These are phyloP conservation scores for Cryptosporidium sp. DNA, from an alignment of 169 alveolate genomes.

Conservation along the genomic window DNA sequence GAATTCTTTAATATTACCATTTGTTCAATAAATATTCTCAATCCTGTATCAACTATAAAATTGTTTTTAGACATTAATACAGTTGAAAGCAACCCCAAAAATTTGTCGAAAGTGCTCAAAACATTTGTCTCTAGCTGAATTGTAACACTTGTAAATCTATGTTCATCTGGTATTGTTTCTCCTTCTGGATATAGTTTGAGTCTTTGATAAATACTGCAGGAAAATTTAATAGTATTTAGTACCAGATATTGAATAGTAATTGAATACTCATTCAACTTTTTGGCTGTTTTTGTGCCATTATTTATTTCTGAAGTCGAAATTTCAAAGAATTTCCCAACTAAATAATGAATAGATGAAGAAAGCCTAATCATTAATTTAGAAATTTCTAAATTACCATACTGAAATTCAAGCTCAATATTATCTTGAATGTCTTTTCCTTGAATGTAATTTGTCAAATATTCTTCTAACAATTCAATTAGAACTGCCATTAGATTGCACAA, in stretches of 20 bases:
- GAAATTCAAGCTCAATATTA: background rate
- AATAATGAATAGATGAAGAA: slow-evolving; percentile 44
- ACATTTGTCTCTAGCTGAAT: slow-evolving; percentile 59
- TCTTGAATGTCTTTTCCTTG: slow-evolving; percentile 13
- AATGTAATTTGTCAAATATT: background rate
- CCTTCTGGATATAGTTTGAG: background rate
- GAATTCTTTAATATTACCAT: slow-evolving; percentile 6
- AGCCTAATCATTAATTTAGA: slow-evolving; percentile 23
- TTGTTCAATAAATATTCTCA: slow-evolving; percentile 17
- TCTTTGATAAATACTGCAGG: slow-evolving; percentile 18
- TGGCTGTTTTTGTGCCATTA: background rate
- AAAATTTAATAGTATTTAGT: slow-evolving; percentile 1
- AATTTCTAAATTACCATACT: background rate
- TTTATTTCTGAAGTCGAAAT: background rate
- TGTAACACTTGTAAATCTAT: slow-evolving; percentile 37
- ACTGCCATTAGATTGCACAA: background rate
- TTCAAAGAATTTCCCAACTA: slow-evolving; percentile 7
- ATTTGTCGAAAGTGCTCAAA: slow-evolving; percentile 24
- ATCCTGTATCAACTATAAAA: background rate
- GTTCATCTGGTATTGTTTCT: slow-evolving; percentile 16
- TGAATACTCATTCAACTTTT: slow-evolving; percentile 1
- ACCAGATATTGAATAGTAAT: background rate
- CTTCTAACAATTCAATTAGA: background rate
- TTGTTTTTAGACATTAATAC: background rate
- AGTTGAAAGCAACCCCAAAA: slow-evolving; percentile 41